These are phyloP conservation scores for Artemisia annua DNA, from an alignment of 129 eudicot species.

Conservation along the genomic window DNA sequence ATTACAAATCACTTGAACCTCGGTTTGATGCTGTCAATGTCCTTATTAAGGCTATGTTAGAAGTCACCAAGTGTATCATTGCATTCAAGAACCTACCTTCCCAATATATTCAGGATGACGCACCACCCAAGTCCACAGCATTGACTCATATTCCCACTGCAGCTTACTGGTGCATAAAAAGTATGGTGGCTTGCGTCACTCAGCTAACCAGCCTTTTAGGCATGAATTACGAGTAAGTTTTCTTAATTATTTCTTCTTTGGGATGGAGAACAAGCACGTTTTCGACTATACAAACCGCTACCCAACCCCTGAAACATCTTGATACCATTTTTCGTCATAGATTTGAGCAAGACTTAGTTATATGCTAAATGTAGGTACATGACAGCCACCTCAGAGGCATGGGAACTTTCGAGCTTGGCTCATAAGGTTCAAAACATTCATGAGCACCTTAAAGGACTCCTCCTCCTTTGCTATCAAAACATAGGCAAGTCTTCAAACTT, in stretches of 20 bases:
- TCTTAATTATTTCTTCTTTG: not conserved
- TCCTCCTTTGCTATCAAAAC: slow-evolving; percentile 58
- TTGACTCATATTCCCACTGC: slow-evolving; percentile 70
- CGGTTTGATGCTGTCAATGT: slow-evolving; percentile 63
- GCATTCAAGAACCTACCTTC: slow-evolving; percentile 64
- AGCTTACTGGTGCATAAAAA: slow-evolving; percentile 83
- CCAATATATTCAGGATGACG: slow-evolving; percentile 62
- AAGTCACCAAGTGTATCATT: slow-evolving; percentile 66
- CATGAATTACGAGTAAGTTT: slow-evolving; percentile 68
- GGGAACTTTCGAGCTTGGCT: slow-evolving; percentile 88
- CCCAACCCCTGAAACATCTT: too few relatives aligned
- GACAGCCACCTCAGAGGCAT: slow-evolving; percentile 74
- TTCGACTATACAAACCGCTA: too few relatives aligned
- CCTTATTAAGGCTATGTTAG: slow-evolving; percentile 60
- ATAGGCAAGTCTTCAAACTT: slow-evolving; percentile 48
- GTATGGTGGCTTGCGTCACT: slow-evolving; percentile 76
- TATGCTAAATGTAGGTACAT: slow-evolving; percentile 42
- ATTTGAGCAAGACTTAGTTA: not conserved
- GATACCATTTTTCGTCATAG: not conserved
- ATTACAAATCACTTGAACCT: slow-evolving; percentile 52
- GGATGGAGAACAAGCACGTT: not conserved
- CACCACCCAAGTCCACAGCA: slow-evolving; percentile 62
- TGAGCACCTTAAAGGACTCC: slow-evolving; percentile 64
- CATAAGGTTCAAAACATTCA: slow-evolving; percentile 69
- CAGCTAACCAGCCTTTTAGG: slow-evolving; percentile 74